A percentile compares a stretch with the other conserved stretches of the same genome.
phyloP scores from a whole-genome alignment of 208 protist genomes.

The Crithidia bombi region DNA sequence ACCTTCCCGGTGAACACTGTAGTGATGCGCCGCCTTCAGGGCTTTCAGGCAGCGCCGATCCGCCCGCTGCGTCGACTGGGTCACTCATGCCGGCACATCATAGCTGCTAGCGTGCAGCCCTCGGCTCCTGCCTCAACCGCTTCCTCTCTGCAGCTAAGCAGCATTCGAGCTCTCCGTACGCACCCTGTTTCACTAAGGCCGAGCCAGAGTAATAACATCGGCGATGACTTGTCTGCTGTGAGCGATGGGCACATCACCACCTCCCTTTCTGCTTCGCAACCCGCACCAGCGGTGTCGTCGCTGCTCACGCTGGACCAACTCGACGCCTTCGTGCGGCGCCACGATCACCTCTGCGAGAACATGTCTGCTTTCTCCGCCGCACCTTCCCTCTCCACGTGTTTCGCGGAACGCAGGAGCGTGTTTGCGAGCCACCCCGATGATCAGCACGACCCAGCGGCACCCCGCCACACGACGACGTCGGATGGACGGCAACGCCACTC shows the following conservation, averaged over 20 bases:
- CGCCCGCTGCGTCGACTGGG: conserved; percentile 7
- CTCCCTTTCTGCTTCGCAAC: background rate
- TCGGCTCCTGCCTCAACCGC: background rate
- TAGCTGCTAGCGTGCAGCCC: background rate
- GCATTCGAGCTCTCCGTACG: background rate
- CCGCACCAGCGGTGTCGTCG: background rate
- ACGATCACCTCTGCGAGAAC: conserved; percentile 14
- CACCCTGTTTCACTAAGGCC: background rate
- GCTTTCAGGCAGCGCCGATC: conserved; percentile 5
- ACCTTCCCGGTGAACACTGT: background rate
- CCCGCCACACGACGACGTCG: background rate
- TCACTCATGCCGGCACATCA: conserved; percentile 13
- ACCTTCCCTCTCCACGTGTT: background rate
- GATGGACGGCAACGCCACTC: conserved; percentile 10
- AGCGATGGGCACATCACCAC: background rate
- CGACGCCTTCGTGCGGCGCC: conserved; percentile 16
- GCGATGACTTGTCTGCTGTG: background rate
- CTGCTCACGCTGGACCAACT: conserved; percentile 24
- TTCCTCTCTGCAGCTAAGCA: background rate
- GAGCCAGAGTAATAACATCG: background rate
- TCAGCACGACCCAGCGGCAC: background rate
- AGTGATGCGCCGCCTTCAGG: conserved; percentile 19
- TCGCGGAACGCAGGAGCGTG: background rate
- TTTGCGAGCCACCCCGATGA: background rate
- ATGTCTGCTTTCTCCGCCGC: conserved; percentile 13